Conservation (phyloP, 2,329 filamentous ascomycete species). For the Hortaea werneckii region DNA sequence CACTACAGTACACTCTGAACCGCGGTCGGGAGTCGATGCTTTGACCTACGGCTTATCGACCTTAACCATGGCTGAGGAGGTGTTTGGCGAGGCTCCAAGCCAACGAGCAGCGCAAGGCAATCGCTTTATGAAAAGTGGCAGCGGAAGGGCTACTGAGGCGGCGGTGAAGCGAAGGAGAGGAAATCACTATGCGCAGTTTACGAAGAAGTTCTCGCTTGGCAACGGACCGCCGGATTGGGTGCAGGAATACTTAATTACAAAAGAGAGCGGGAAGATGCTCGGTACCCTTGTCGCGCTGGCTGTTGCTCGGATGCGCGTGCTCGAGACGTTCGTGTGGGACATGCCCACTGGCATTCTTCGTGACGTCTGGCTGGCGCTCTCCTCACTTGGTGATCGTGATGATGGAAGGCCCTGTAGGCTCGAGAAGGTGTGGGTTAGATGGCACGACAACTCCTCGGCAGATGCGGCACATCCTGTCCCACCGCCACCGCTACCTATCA, state of each 20-base stretch:
- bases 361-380: constrained; percentile 71
- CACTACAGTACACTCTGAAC: constrained; percentile 51
- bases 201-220: constrained; percentile 73
- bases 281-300: constrained; percentile 70
- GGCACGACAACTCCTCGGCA: constrained; percentile 62
- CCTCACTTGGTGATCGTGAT: constrained; percentile 54
- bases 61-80: constrained; percentile 60
- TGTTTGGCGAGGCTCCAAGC: constrained; percentile 44
- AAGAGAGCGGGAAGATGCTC: constrained; percentile 82
- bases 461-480: constrained; percentile 32
- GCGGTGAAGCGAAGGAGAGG: constrained; percentile 42
- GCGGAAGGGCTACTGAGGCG: constrained; percentile 17
- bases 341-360: constrained; percentile 78
- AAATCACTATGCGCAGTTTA: constrained; percentile 70
- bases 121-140: constrained; percentile 13
- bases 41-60: constrained; percentile 75
- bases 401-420: constrained; percentile 55
- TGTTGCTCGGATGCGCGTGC: constrained; percentile 68
- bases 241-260: constrained; percentile 69
- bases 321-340: constrained; percentile 78
- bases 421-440: constrained; percentile 68
- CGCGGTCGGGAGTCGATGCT: constrained; percentile 66
- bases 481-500: constrained; percentile 10
- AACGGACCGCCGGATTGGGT: constrained; percentile 73
- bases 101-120: constrained; percentile 24